A percentile compares a stretch with the other conserved stretches of the same genome.
phyloP scores from a whole-genome alignment of 2,329 filamentous ascomycete species.

The Aureobasidium leucospermi region DNA sequence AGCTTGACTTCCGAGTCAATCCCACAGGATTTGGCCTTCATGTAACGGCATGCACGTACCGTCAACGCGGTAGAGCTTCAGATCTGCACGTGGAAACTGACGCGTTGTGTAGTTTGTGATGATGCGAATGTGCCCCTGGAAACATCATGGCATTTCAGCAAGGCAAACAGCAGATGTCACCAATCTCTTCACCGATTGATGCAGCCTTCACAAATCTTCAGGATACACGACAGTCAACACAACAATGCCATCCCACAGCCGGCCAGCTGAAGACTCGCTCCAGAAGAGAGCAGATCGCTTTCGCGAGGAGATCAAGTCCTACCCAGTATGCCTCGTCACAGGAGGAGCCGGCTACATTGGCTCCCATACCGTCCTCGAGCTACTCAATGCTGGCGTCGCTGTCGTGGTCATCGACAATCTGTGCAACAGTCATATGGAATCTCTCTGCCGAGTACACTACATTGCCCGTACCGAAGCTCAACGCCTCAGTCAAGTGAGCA shows the following conservation, averaged over 20 bases:
- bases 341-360: constrained; percentile 34
- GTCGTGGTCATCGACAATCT: constrained; percentile 42
- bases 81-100: neutral
- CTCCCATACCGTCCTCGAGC: constrained; percentile 48
- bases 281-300: neutral
- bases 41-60: neutral
- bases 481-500: constrained; percentile 30
- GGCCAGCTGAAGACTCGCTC: neutral
- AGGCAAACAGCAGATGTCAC: no score
- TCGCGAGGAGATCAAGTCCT: constrained; percentile 10
- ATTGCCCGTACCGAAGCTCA: constrained; percentile 30
- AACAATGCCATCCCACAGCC: neutral
- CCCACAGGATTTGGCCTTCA: neutral
- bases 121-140: neutral
- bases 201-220: neutral
- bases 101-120: neutral
- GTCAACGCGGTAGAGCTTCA: neutral
- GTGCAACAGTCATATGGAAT: constrained; percentile 32
- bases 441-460: constrained; percentile 32
- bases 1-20: no score
- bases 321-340: constrained; percentile 8
- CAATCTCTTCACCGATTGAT: no score
- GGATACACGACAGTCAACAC: neutral
- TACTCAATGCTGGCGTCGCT: constrained; percentile 48
- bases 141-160: neutral